Base-by-base conservation (phyloP, 805 yeast species). In the Saturnispora mendoncae region DNA sequence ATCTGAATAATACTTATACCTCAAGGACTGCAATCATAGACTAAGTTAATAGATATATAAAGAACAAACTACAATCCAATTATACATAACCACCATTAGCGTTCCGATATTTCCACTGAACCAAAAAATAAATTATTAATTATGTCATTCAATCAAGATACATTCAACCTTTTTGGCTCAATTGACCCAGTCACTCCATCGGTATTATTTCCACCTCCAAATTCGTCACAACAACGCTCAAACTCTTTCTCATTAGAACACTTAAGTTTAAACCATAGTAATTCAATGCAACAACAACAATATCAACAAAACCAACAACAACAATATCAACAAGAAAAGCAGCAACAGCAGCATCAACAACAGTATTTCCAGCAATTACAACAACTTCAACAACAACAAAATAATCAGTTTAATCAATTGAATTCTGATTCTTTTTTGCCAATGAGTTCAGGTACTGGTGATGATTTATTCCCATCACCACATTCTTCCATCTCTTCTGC, bases 401-500 rank as follows among this genome's bases (percentile, higher is more conserved):
- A n/a, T 24, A 18, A 32, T 12, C 39, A 30, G 14, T 32, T 23
- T 13, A 24, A 18, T 6, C 35, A 30, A 21, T 36, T 33, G 20
- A 40, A 39, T 24, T 50, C 51, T 13, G 52, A 49, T 41, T 12
- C 42, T 4, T 33, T 25, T 14, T 20, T 28, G 7, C 36, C 42
- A n/a, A 6, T 39, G 24, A 19, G 41, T 14, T 38, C 38, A 24
- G 42, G 38, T 33, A 41, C 25, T 10, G 19, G 28, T 15, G 46
- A 49, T n/a, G 58, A 55, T 3, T 46, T 45, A 9, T 41, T 37
- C 29, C 36, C 41, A 14, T 58, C 63, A 6, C 57, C 60, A 1
- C 58, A 55, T 34, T 58, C 62, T 7, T 55, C 63, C 4, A 36
- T 57, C 20, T 53, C 58, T 29, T 54, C 60, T n/a, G 38, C 47